A percentile compares a stretch with the other conserved stretches of the same genome.
These are phyloP conservation scores for Silene noctiflora DNA, from an alignment of 179 eudicot genomes.

Conservation along the genomic window DNA sequence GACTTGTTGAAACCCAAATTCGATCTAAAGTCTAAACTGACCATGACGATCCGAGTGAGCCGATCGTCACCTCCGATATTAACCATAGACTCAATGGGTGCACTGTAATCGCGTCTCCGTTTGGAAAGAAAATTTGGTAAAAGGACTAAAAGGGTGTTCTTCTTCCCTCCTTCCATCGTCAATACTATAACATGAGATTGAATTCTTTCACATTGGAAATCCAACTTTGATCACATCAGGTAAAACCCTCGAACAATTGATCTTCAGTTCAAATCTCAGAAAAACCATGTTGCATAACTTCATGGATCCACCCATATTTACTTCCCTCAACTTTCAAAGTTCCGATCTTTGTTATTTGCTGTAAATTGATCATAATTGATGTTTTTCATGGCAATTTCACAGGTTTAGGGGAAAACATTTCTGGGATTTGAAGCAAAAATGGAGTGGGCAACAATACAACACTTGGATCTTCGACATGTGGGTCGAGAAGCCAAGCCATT, in stretches of 20 bases:
- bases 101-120: no score
- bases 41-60: no score
- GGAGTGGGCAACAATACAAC: constrained; percentile 98
- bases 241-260: constrained; percentile 5
- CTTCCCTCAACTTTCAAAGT: not conserved
- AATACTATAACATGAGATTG: constrained; percentile 8
- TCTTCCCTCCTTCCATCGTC: no score
- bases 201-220: not conserved
- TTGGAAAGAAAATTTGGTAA: no score
- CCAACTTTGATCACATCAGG: constrained; percentile 3
- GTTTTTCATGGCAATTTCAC: constrained; percentile 8
- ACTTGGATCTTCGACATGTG: constrained; percentile 92
- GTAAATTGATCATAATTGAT: not conserved
- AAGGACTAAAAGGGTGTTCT: no score
- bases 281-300: not conserved
- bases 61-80: no score
- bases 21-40: no score
- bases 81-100: no score
- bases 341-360: not conserved
- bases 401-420: not conserved
- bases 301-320: constrained; percentile 5
- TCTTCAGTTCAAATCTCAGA: not conserved
- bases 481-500: constrained; percentile 81
- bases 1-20: no score
- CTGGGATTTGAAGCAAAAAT: constrained; percentile 30